Evolutionary conservation across 192 early-diverging fungal genomes (phyloP).

Genomic region (Funneliformis geosporum): DNA sequence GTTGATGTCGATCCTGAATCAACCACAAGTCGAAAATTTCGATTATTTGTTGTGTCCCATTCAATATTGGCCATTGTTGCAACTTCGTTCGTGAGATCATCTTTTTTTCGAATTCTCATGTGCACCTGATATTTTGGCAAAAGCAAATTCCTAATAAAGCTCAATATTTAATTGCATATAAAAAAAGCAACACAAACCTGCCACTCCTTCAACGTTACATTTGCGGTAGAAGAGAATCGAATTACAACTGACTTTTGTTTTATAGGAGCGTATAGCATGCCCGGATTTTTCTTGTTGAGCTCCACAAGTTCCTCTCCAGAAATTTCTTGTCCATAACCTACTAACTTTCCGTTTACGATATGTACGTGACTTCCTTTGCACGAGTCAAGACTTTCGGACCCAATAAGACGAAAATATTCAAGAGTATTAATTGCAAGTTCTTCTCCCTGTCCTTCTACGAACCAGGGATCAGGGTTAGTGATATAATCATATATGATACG

Average conservation of each 20-base stretch:
- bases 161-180: slow-evolving; percentile 2
- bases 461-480: neutral
- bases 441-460: neutral
- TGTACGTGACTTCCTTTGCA: neutral
- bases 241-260: neutral
- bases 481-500: neutral
- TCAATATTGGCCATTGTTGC: slow-evolving; percentile 22
- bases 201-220: neutral
- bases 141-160: neutral
- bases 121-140: slow-evolving; percentile 18
- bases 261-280: slow-evolving; percentile 14
- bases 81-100: neutral
- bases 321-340: neutral
- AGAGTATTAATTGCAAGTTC: slow-evolving; percentile 8
- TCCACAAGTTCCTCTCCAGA: neutral
- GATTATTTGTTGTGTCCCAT: neutral
- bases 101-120: slow-evolving; percentile 3
- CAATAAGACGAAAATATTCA: neutral
- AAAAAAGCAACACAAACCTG: slow-evolving; percentile 22
- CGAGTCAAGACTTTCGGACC: neutral
- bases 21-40: neutral
- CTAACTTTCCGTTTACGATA: neutral
- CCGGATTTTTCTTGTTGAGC: neutral
- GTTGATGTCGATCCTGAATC: neutral
- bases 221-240: neutral